Evolutionary conservation across 2,329 filamentous ascomycete species (phyloP).

Genomic region (Huntiella savannae): DNA sequence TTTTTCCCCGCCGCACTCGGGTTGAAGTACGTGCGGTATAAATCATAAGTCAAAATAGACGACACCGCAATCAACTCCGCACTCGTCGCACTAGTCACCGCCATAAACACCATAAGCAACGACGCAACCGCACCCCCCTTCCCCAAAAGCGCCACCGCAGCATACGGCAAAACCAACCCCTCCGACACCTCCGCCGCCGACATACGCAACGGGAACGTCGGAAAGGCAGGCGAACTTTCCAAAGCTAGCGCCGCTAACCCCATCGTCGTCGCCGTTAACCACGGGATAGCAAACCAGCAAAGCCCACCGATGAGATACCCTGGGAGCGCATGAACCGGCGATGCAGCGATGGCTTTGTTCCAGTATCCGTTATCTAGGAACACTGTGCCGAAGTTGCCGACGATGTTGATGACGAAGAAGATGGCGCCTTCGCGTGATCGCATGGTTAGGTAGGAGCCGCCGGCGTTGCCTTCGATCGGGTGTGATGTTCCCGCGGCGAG

Average conservation of each 20-base stretch:
- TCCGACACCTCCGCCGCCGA: slow-evolving; percentile 55
- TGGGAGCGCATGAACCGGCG: slow-evolving; percentile 66
- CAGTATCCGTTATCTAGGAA: slow-evolving; percentile 82
- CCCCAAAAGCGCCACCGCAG: slow-evolving; percentile 65
- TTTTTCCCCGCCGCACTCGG: slow-evolving; percentile 54
- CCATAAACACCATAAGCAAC: slow-evolving; percentile 72
- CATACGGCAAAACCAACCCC: slow-evolving; percentile 69
- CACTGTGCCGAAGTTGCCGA: slow-evolving; percentile 69
- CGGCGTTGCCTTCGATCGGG: slow-evolving; percentile 61
- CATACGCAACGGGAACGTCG: slow-evolving; percentile 56
- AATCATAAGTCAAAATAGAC: slow-evolving; percentile 70
- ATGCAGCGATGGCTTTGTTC: slow-evolving; percentile 83
- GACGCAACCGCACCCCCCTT: slow-evolving; percentile 63
- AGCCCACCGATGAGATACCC: slow-evolving; percentile 78
- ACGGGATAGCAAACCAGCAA: slow-evolving; percentile 84
- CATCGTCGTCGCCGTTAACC: slow-evolving; percentile 76
- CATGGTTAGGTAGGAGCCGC: slow-evolving; percentile 79
- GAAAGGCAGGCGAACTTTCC: slow-evolving; percentile 53
- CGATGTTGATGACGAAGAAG: slow-evolving; percentile 78
- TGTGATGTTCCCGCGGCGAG: slow-evolving; percentile 47
- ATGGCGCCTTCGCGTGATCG: slow-evolving; percentile 59
- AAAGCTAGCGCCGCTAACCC: slow-evolving; percentile 65
- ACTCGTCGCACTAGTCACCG: slow-evolving; percentile 67
- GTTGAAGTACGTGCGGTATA: slow-evolving; percentile 76
- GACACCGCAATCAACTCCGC: slow-evolving; percentile 75